phyloP scores from a whole-genome alignment of 306 rosid species.

The Malus orientalis region DNA sequence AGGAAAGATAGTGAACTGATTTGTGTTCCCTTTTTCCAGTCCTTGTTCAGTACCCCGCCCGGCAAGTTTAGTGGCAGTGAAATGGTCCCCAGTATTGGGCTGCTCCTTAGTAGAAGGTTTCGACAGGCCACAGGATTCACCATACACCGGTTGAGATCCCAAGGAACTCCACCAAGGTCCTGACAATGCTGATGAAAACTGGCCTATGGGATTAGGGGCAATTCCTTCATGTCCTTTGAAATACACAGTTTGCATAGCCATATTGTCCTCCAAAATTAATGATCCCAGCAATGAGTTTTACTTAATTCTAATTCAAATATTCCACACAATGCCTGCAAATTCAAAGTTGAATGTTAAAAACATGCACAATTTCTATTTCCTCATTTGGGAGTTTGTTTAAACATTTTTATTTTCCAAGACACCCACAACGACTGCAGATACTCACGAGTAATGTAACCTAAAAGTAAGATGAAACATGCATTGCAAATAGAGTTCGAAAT shows the following conservation, averaged over 20 bases:
- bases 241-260: slow-evolving; percentile 62
- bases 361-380: not conserved
- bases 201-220: slow-evolving; percentile 43
- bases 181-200: slow-evolving; percentile 38
- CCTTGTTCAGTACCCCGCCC: slow-evolving; percentile 47
- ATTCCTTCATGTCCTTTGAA: slow-evolving; percentile 69
- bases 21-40: slow-evolving; percentile 41
- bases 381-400: no score
- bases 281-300: slow-evolving; percentile 5
- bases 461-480: not conserved
- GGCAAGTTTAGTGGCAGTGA: slow-evolving; percentile 32
- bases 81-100: slow-evolving; percentile 41
- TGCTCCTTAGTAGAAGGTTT: slow-evolving; percentile 54
- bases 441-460: no score
- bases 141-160: slow-evolving; percentile 50
- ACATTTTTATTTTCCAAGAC: no score
- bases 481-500: not conserved
- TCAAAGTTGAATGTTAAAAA: not conserved
- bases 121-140: slow-evolving; percentile 53
- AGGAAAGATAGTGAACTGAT: slow-evolving; percentile 65
- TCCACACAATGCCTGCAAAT: slow-evolving; percentile 26
- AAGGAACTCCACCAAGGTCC: slow-evolving; percentile 69
- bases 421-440: no score
- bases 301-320: not conserved
- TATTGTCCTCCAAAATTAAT: slow-evolving; percentile 23